Conservation (phyloP, 495 filamentous ascomycete species). For the Talaromyces trachyspermus region DNA sequence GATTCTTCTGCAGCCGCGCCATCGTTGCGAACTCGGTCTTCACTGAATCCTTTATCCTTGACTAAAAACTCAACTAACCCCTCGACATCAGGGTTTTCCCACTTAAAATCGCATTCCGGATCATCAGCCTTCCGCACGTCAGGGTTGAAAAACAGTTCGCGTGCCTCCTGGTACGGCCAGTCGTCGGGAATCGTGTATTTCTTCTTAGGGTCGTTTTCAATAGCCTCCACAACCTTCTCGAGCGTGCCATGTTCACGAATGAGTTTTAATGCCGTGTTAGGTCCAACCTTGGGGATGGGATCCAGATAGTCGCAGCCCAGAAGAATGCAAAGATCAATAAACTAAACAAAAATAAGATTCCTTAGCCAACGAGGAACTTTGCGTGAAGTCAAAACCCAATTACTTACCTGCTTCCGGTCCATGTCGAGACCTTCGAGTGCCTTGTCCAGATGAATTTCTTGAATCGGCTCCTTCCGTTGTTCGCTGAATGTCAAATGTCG, state of each 20-base stretch:
- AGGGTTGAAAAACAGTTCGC: slow-evolving; percentile 81
- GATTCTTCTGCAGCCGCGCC: slow-evolving; percentile 74
- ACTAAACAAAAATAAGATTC: too few relatives aligned
- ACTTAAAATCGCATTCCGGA: slow-evolving; percentile 91
- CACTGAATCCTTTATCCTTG: slow-evolving; percentile 90
- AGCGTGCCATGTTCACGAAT: slow-evolving; percentile 85
- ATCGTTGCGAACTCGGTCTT: slow-evolving; percentile 77
- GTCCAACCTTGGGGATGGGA: slow-evolving; percentile 88
- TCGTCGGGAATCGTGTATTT: slow-evolving; percentile 81
- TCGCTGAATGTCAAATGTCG: slow-evolving; percentile 94
- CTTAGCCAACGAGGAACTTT: too few relatives aligned
- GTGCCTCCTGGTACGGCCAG: slow-evolving; percentile 90
- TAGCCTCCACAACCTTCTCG: slow-evolving; percentile 74
- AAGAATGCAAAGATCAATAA: slow-evolving; percentile 95
- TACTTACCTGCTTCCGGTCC: slow-evolving; percentile 68
- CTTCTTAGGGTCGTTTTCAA: slow-evolving; percentile 65
- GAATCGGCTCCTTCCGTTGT: slow-evolving; percentile 94
- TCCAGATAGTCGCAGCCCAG: slow-evolving; percentile 98
- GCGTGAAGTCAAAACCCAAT: too few relatives aligned
- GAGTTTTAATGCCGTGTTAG: slow-evolving; percentile 81
- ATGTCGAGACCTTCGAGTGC: slow-evolving; percentile 79
- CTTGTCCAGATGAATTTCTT: slow-evolving; percentile 81
- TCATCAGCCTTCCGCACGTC: slow-evolving; percentile 82
- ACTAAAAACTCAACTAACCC: slow-evolving; percentile 84
- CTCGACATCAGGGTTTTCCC: slow-evolving; percentile 87